Evolutionary conservation across 768 basidiomycete species (phyloP).

Genomic region (Nidularia pulvinata): DNA sequence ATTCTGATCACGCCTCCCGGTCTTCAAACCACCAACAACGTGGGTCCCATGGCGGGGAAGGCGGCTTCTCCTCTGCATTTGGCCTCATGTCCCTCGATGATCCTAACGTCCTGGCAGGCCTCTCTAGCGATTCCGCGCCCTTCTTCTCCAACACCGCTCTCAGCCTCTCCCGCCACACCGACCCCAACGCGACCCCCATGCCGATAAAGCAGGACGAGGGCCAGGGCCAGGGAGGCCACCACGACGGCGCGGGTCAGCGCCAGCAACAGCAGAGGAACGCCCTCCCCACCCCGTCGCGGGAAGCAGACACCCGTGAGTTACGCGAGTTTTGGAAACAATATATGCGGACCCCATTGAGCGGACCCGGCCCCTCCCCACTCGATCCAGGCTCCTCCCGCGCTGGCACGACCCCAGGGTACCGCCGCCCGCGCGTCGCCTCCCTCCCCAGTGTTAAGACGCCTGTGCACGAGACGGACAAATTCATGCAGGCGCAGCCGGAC

Average conservation of each 20-base stretch:
- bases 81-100: constrained; percentile 80
- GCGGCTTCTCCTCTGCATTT: constrained; percentile 61
- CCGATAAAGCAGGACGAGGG: constrained; percentile 20
- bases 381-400: neutral
- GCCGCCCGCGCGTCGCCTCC: constrained; percentile 64
- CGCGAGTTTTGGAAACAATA: constrained; percentile 77
- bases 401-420: constrained; percentile 11
- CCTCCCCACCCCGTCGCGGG: constrained; percentile 16
- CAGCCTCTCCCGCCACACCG: constrained; percentile 14
- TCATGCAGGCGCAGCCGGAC: no score
- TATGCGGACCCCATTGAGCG: constrained; percentile 63
- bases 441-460: constrained; percentile 73
- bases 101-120: constrained; percentile 62
- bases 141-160: constrained; percentile 48
- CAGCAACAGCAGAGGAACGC: neutral
- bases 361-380: constrained; percentile 21
- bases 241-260: no score
- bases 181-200: constrained; percentile 52
- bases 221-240: no score
- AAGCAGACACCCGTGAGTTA: constrained; percentile 16
- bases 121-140: constrained; percentile 55
- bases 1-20: neutral
- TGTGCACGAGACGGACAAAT: no score
- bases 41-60: constrained; percentile 8
- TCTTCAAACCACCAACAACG: constrained; percentile 1